phyloP scores from a whole-genome alignment of 805 yeast species.

The Candida ovalis region DNA sequence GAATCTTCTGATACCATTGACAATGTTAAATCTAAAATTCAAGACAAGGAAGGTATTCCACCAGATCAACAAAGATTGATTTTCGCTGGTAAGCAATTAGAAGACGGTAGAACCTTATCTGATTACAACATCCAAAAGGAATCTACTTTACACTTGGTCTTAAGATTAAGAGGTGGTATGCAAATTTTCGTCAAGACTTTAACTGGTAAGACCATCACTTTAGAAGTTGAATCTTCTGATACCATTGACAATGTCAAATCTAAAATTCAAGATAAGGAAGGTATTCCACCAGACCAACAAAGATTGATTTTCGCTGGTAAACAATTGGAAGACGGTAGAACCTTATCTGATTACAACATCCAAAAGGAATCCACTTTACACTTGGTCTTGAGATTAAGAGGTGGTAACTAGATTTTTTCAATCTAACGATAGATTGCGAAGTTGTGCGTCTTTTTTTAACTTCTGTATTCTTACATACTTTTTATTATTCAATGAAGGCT shows the following conservation, averaged over 20 bases:
- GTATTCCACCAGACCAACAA: slow-evolving; percentile 99
- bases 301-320: slow-evolving; percentile 22
- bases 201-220: slow-evolving; percentile 77
- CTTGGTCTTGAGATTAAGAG: slow-evolving; percentile 95
- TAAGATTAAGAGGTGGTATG: slow-evolving; percentile 69
- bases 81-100: slow-evolving; percentile 97
- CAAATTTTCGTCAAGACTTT: neutral
- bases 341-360: slow-evolving; percentile 98
- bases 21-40: slow-evolving; percentile 94
- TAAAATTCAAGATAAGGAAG: slow-evolving; percentile 98
- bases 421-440: neutral
- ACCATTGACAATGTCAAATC: slow-evolving; percentile 98
- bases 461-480: neutral
- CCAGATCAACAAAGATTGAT: slow-evolving; percentile 97
- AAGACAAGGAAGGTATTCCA: slow-evolving; percentile 97
- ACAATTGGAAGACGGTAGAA: slow-evolving; percentile 52
- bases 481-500: neutral
- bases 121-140: slow-evolving; percentile 99
- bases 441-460: neutral
- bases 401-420: slow-evolving; percentile 61
- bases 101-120: slow-evolving; percentile 92
- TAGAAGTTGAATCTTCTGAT: slow-evolving; percentile 98
- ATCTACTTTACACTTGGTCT: slow-evolving; percentile 91
- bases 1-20: slow-evolving; percentile 97
- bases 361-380: slow-evolving; percentile 98